phyloP scores from a whole-genome alignment of 1,284 basidiomycete genomes.

The Pseudozyma tsukubaensis region DNA sequence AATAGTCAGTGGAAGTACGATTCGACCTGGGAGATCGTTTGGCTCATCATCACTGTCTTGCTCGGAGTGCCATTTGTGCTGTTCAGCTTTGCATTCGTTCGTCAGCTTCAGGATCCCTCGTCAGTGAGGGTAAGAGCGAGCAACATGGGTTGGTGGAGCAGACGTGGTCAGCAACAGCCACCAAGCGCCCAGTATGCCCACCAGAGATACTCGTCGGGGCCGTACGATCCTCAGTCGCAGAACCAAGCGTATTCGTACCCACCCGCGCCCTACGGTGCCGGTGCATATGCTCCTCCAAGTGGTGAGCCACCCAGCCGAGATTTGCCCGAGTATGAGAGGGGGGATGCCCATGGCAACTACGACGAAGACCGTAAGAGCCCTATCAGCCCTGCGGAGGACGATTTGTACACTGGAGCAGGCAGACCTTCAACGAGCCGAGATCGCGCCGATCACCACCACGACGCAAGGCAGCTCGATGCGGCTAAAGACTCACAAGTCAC shows the following conservation, averaged over 20 bases:
- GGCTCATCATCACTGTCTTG: constrained; percentile 51
- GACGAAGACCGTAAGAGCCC: constrained; percentile 49
- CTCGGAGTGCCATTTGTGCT: constrained; percentile 55
- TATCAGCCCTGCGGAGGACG: constrained; percentile 21
- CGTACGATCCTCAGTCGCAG: constrained; percentile 49
- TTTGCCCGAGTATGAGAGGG: constrained; percentile 43
- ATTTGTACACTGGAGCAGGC: constrained; percentile 25
- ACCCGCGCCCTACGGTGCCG: constrained; percentile 37
- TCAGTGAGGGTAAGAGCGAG: constrained; percentile 37
- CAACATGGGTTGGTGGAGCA: constrained; percentile 32
- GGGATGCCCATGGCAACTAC: constrained; percentile 39
- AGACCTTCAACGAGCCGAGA: constrained; percentile 33
- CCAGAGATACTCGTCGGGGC: constrained; percentile 19
- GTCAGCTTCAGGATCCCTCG: constrained; percentile 52
- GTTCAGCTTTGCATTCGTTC: constrained; percentile 58
- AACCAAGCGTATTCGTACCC: constrained; percentile 43
- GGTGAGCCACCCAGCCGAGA: constrained; percentile 39
- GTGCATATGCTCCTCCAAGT: constrained; percentile 29
- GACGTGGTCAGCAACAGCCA: constrained; percentile 29
- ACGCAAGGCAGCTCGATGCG: constrained; percentile 36
- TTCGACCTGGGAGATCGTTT: constrained; percentile 54
- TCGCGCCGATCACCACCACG: constrained; percentile 8
- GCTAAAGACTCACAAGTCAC: constrained; percentile 47
- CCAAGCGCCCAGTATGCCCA: constrained; percentile 40
- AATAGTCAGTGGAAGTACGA: constrained; percentile 41